Percentiles rank a stretch among this genome's conserved stretches.
phyloP scores from a whole-genome alignment of 2,329 filamentous ascomycete genomes.

The Cercospora sp. region DNA sequence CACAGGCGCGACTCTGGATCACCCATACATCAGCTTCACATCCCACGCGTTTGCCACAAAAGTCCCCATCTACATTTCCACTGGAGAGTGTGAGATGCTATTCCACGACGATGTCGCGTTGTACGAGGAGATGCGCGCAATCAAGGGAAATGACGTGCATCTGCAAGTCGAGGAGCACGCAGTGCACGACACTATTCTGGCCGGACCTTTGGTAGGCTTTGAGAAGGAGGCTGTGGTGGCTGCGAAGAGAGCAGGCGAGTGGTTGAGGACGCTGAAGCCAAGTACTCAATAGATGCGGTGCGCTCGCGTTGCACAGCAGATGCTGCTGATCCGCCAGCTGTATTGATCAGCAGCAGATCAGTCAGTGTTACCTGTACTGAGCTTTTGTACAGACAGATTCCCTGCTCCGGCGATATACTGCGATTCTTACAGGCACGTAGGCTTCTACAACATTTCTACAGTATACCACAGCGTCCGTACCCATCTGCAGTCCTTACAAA shows the following conservation, averaged over 20 bases:
- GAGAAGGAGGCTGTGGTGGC: constrained; percentile 40
- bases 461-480: not conserved
- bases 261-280: constrained; percentile 18
- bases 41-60: constrained; percentile 43
- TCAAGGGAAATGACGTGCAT: constrained; percentile 46
- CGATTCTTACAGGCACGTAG: not conserved
- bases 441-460: no score
- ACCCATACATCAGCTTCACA: constrained; percentile 46
- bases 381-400: not conserved
- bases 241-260: constrained; percentile 44
- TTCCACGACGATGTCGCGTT: constrained; percentile 44
- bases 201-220: constrained; percentile 48
- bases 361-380: not conserved
- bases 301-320: not conserved
- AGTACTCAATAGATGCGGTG: not conserved
- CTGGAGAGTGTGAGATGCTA: constrained; percentile 47
- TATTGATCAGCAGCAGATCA: not conserved
- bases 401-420: not conserved
- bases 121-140: constrained; percentile 41
- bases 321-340: not conserved
- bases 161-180: constrained; percentile 45
- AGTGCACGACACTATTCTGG: constrained; percentile 51
- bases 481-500: not conserved
- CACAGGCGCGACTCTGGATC: constrained; percentile 28
- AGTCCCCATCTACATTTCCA: constrained; percentile 47